phyloP scores from a whole-genome alignment of 352 stramenopile genomes.

The Phytopythium boreale region DNA sequence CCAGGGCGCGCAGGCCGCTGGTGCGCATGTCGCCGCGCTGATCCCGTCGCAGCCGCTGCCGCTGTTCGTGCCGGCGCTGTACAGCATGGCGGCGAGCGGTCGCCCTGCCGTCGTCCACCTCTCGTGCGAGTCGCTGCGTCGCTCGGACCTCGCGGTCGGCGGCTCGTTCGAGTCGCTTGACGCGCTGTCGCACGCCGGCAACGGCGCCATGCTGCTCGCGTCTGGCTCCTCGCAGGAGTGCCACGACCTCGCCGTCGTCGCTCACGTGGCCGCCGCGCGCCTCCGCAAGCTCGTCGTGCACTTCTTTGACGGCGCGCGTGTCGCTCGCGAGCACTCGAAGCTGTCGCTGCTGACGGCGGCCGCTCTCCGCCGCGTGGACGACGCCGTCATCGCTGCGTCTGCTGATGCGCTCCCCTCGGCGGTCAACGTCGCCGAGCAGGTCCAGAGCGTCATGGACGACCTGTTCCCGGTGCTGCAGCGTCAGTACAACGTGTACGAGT shows the following conservation, averaged over 20 bases:
- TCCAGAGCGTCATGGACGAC: slow-evolving; percentile 75
- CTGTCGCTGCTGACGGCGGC: slow-evolving; percentile 48
- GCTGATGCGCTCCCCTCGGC: neutral
- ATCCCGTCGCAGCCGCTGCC: slow-evolving; percentile 73
- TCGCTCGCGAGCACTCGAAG: slow-evolving; percentile 60
- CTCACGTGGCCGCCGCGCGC: slow-evolving; percentile 60
- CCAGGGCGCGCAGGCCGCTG: slow-evolving; percentile 53
- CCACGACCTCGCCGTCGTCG: slow-evolving; percentile 76
- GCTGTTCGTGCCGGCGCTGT: slow-evolving; percentile 71
- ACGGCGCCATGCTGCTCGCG: slow-evolving; percentile 60
- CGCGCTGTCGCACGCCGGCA: slow-evolving; percentile 52
- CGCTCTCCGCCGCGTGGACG: slow-evolving; percentile 48
- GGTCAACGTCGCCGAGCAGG: slow-evolving; percentile 47
- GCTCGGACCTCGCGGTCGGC: slow-evolving; percentile 40
- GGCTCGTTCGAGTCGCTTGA: slow-evolving; percentile 62
- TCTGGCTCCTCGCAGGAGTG: slow-evolving; percentile 65
- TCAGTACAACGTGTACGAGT: slow-evolving; percentile 84
- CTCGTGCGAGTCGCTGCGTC: slow-evolving; percentile 46
- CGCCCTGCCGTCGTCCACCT: slow-evolving; percentile 59
- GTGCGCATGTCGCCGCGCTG: slow-evolving; percentile 43
- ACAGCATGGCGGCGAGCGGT: slow-evolving; percentile 36
- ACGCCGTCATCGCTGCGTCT: slow-evolving; percentile 4
- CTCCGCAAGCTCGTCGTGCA: slow-evolving; percentile 68
- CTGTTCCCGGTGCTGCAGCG: slow-evolving; percentile 69
- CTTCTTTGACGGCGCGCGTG: slow-evolving; percentile 78